Evolutionary conservation across 2,329 filamentous ascomycete species (phyloP), one percentile per base, ranked within the genome.

Genomic region (Clonostachys solani): DNA sequence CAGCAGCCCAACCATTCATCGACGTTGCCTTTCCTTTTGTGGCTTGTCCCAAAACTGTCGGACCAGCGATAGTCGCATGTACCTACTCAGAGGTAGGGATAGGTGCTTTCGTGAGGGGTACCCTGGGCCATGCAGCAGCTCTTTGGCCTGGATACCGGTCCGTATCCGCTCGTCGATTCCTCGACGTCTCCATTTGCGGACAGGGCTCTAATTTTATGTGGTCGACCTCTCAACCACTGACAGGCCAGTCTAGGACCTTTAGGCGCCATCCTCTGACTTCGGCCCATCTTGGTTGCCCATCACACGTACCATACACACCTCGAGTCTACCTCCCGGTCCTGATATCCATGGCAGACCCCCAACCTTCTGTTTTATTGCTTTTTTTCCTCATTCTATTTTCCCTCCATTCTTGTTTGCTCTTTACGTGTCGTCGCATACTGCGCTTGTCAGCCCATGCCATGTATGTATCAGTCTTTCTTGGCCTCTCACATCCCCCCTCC

Each of bases 141-240:
- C 16, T 35, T 49, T 29, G 35, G 40, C 47, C 44, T 49, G 43
- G 47, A 38, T 38, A 15, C 47, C 38, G 47, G n/a, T 45, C 47
- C 37, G 42, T 37, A 48, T 45, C 37, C 37, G 37, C 47, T 23
- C 41, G 16, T 40, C 41, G 18, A 47, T 15, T 43, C 41, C 10
- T 33, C 46, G 41, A 43, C 8, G 45, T 36, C 40, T 16, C 40
- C 40, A 37, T 36, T 7, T 36, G 43, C 36, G 45, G 43, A 45
- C 47, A 43, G 44, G 33, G 44, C 47, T 46, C 47, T 46, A 46
- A 49, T 46, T 49, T 48, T 44, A 46, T 49, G 41, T 43, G 19
- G 29, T 23, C 23, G 18, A 13, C 13, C 10, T 33, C 17, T 40
- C 40, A 43, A 41, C 47, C 47, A 46, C 47, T 49, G 34, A 43